A percentile compares a stretch with the other conserved stretches of the same genome.
phyloP scores from a whole-genome alignment of 2,329 filamentous ascomycete species.

The Claviceps pusilla region DNA sequence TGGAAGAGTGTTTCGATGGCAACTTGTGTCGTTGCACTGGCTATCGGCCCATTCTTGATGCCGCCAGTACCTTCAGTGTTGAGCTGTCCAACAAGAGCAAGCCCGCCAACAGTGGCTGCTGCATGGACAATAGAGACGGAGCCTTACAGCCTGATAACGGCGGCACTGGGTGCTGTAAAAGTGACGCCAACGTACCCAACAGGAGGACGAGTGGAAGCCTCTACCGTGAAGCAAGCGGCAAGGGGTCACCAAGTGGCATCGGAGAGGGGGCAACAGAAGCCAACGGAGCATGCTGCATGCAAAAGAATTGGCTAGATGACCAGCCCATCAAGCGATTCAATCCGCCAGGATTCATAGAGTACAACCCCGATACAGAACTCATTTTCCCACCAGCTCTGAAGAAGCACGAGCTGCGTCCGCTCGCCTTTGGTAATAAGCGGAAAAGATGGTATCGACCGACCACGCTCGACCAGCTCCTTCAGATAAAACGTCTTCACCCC shows the following conservation, averaged over 20 bases:
- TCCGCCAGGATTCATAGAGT: conserved; percentile 82
- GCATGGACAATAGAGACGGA: conserved; percentile 1
- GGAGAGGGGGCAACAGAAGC: neutral
- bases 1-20: conserved; percentile 94
- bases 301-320: conserved; percentile 32
- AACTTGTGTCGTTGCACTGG: conserved; percentile 93
- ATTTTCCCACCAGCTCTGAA: conserved; percentile 82
- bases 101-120: neutral
- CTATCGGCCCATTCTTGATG: conserved; percentile 85
- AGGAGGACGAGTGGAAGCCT: neutral
- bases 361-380: conserved; percentile 82
- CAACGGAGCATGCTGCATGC: conserved; percentile 53
- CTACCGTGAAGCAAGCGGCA: neutral
- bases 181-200: conserved; percentile 18
- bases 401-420: conserved; percentile 65
- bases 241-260: neutral
- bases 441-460: conserved; percentile 90
- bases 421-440: conserved; percentile 85
- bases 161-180: conserved; percentile 28
- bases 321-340: conserved; percentile 56
- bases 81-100: conserved; percentile 17
- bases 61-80: conserved; percentile 73
- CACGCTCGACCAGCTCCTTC: conserved; percentile 70
- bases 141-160: neutral
- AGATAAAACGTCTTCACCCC: conserved; percentile 78